These are phyloP conservation scores for Coemansia sp. DNA, from an alignment of 192 early-diverging fungal genomes.

Conservation along the genomic window DNA sequence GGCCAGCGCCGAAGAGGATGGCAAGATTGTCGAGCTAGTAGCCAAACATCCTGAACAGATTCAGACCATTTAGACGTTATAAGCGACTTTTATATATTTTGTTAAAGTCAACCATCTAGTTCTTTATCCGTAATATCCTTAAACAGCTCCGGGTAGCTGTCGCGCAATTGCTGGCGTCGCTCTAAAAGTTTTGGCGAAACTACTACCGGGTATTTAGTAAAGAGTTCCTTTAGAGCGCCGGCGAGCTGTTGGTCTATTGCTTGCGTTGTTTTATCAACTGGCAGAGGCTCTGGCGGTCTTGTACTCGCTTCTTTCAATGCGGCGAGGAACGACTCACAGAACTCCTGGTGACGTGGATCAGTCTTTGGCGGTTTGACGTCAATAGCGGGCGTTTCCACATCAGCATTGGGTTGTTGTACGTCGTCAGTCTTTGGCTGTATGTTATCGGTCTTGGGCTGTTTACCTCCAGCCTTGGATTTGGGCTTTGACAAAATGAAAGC, in stretches of 20 bases:
- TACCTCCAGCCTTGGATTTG: not conserved
- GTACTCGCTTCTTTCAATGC: conserved; percentile 6
- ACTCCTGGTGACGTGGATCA: conserved; percentile 24
- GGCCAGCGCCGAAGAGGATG: conserved; percentile 15
- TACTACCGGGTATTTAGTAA: conserved; percentile 18
- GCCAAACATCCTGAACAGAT: conserved; percentile 50
- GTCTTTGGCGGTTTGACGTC: not conserved
- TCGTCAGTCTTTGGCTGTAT: not conserved
- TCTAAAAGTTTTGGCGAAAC: conserved; percentile 39
- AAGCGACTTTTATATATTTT: not conserved
- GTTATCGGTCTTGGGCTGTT: not conserved
- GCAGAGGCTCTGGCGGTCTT: not conserved
- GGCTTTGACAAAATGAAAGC: not conserved
- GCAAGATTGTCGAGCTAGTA: conserved; percentile 39
- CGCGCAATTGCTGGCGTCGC: conserved; percentile 24
- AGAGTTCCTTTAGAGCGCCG: conserved; percentile 12
- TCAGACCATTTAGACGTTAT: conserved; percentile 19
- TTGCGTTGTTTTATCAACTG: conserved; percentile 1
- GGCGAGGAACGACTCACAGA: conserved; percentile 21
- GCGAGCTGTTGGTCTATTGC: conserved; percentile 26
- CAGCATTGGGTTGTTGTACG: not conserved
- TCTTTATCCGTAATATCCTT: conserved; percentile 35
- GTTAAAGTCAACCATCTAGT: conserved; percentile 11
- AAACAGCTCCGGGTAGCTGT: conserved; percentile 38
- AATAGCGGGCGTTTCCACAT: not conserved